These are phyloP conservation scores for Pezicula radicicola DNA, from an alignment of 2,329 filamentous ascomycete genomes.

Conservation along the genomic window DNA sequence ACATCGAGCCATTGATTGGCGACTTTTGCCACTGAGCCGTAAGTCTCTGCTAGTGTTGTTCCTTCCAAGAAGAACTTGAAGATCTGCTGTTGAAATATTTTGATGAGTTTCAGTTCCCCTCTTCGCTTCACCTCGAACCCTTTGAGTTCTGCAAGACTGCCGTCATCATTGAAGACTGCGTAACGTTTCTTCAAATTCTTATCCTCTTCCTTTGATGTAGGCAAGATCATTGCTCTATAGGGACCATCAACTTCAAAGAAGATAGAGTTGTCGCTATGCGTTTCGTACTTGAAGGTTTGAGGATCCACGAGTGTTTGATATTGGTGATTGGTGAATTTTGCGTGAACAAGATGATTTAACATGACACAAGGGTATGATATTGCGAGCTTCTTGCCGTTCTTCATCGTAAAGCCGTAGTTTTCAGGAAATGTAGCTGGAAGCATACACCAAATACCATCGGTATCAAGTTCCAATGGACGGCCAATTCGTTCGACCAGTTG, in stretches of 20 bases:
- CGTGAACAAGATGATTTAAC: constrained; percentile 97
- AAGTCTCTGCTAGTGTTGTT: constrained; percentile 81
- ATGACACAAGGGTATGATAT: constrained; percentile 99
- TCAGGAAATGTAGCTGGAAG: constrained; percentile 93
- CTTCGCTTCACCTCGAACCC: constrained; percentile 96
- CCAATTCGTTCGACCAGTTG: constrained; percentile 92
- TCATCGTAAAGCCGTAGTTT: constrained; percentile 91
- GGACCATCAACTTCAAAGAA: constrained; percentile 99
- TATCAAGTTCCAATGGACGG: constrained; percentile 89
- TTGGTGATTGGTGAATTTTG: constrained; percentile 92
- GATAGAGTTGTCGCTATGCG: constrained; percentile 97
- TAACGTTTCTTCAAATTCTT: constrained; percentile 99
- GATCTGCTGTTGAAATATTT: constrained; percentile 98
- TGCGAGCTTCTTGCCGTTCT: constrained; percentile 92
- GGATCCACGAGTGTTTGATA: constrained; percentile 87
- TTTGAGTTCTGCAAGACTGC: constrained; percentile 90
- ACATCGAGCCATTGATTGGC: constrained; percentile 98
- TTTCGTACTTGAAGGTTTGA: constrained; percentile 84
- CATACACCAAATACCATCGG: constrained; percentile 99
- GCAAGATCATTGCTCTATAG: constrained; percentile 95
- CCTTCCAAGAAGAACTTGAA: constrained; percentile 99
- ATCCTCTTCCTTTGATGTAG: constrained; percentile 97
- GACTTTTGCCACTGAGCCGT: constrained; percentile 86
- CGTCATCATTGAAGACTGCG: constrained; percentile 97
- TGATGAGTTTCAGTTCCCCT: constrained; percentile 98